Evolutionary conservation across 768 basidiomycete species (phyloP).

Genomic region (Russula sp.): DNA sequence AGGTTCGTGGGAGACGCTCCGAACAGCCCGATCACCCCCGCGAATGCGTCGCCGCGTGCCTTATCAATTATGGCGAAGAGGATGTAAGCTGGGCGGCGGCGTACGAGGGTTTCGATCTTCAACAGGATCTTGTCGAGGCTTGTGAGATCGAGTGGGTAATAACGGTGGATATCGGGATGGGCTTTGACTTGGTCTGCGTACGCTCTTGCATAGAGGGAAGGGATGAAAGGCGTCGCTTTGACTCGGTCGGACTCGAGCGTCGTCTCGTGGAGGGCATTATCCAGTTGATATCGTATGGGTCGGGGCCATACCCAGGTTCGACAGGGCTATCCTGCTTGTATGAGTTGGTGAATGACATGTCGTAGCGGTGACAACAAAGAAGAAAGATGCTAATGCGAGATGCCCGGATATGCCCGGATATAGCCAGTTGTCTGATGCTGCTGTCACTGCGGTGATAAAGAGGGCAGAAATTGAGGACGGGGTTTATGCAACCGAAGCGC

Average conservation of each 20-base stretch:
- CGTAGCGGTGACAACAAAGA: not conserved
- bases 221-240: slow-evolving; percentile 43
- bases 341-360: slow-evolving; percentile 16
- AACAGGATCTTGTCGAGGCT: slow-evolving; percentile 32
- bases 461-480: not conserved
- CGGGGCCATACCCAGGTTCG: slow-evolving; percentile 32
- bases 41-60: slow-evolving; percentile 38
- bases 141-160: slow-evolving; percentile 36
- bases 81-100: slow-evolving; percentile 29
- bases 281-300: slow-evolving; percentile 44
- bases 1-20: slow-evolving; percentile 28
- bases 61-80: slow-evolving; percentile 45
- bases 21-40: slow-evolving; percentile 41
- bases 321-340: slow-evolving; percentile 10
- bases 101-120: slow-evolving; percentile 31
- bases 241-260: slow-evolving; percentile 40
- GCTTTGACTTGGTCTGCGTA: slow-evolving; percentile 35
- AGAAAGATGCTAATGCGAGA: not conserved
- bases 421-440: not conserved
- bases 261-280: slow-evolving; percentile 36
- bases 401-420: not conserved
- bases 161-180: slow-evolving; percentile 35
- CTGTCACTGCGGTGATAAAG: no score
- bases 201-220: slow-evolving; percentile 36
- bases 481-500: not conserved